Percentiles rank a stretch among this genome's conserved stretches.
phyloP scores from a whole-genome alignment of 345 rosid genomes.

The Eucalyptus coolabah region DNA sequence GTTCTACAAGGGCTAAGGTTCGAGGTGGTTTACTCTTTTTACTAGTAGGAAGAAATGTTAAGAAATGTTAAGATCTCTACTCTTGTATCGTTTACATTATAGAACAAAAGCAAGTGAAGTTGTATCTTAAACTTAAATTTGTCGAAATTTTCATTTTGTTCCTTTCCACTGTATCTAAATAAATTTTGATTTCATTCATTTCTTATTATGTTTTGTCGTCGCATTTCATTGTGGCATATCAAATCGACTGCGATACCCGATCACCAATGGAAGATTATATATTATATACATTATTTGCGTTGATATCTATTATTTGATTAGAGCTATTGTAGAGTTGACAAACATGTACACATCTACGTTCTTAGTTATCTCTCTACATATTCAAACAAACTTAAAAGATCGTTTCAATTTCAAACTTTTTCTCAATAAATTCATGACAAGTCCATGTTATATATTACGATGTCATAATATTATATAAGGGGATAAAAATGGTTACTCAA shows the following conservation, averaged over 20 bases:
- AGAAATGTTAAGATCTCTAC: neutral
- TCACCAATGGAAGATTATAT: too few species aligned
- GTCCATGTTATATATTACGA: neutral
- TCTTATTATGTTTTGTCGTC: neutral
- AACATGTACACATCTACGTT: neutral
- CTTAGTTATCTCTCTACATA: neutral
- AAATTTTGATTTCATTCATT: neutral
- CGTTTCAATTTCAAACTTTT: neutral
- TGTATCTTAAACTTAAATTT: neutral
- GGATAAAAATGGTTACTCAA: neutral
- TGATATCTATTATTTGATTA: neutral
- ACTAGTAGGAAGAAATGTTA: neutral
- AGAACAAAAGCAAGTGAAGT: neutral
- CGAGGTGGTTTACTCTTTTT: neutral
- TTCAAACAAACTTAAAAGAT: neutral
- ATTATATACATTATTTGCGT: neutral
- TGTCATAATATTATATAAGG: neutral
- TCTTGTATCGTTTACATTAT: neutral
- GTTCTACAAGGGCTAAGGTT: neutral
- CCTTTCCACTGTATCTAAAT: neutral
- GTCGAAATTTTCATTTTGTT: neutral
- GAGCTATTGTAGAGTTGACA: neutral
- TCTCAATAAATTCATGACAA: neutral
- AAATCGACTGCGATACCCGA: accelerated
- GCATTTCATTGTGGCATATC: neutral